Percentiles rank a stretch among this genome's conserved stretches.
phyloP scores from a whole-genome alignment of 768 basidiomycete genomes.

The Suillus variegatus region DNA sequence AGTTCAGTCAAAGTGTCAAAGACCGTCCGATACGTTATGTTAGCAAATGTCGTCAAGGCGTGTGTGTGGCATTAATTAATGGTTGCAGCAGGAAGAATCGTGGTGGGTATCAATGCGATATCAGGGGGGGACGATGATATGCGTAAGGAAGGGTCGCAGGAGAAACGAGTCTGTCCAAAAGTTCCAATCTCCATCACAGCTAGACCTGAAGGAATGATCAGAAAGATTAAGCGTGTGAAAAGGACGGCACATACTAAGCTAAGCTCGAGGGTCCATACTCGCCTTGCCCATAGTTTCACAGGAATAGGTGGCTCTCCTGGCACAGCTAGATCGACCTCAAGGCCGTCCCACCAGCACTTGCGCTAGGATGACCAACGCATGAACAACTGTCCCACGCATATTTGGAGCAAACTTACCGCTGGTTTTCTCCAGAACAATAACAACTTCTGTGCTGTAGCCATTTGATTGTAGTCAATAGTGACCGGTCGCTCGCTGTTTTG shows the following conservation, averaged over 20 bases:
- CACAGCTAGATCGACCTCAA: conserved; percentile 81
- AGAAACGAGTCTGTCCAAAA: not conserved
- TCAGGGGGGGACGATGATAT: conserved; percentile 3
- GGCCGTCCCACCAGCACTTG: conserved; percentile 99
- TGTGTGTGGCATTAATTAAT: conserved; percentile 11
- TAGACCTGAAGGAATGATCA: conserved; percentile 4
- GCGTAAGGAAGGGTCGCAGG: conserved; percentile 2
- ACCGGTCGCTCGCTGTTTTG: conserved; percentile 68
- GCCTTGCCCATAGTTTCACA: conserved; percentile 93
- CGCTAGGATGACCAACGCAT: conserved; percentile 50
- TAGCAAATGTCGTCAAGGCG: conserved; percentile 9
- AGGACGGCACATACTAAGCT: conserved; percentile 64
- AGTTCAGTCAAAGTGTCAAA: conserved; percentile 1
- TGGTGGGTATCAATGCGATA: conserved; percentile 10
- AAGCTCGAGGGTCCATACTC: conserved; percentile 98
- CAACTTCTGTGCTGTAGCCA: conserved; percentile 97
- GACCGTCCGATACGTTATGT: conserved; percentile 2
- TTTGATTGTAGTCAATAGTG: conserved; percentile 87
- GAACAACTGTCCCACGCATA: not conserved
- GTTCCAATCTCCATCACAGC: not conserved
- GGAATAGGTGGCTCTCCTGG: conserved; percentile 50
- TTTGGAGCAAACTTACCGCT: conserved; percentile 64
- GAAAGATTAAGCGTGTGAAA: not conserved
- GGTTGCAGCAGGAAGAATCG: conserved; percentile 5
- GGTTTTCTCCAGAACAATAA: conserved; percentile 99